Base-by-base conservation (phyloP, 2,329 filamentous ascomycete genomes). In the Arthrobotrys entomopaga region DNA sequence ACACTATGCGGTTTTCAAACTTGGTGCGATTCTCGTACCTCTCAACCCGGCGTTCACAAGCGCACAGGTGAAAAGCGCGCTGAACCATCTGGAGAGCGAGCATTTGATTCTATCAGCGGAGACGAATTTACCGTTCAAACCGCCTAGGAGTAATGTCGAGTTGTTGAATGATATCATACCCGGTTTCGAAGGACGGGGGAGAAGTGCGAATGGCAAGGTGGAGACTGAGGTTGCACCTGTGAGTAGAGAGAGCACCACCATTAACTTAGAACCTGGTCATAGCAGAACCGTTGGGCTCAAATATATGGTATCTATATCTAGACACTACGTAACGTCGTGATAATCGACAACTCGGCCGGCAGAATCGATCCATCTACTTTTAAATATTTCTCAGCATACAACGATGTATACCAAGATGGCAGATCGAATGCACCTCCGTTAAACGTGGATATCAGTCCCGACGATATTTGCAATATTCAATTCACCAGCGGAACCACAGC, bases 11-110 rank as follows among this genome's bases (percentile, higher is more conserved):
- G 81, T 95, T 64, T 97, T 94, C 84, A 98, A 98, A 82, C 86
- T 98, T 8, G 95, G 95, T n/a, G 94, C 92, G 22, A 87, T 98
- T 58, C 84, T 98, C 76, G 93, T 96, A n/a, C 95, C 94, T 0
- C 83, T 98, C 22, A 98, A 99, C 81, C 94, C 93, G 19, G 90
- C 88, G 1, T 98, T 98, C 84, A 96, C 92, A 77, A 85, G 87
- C 2, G 81, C 84, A 3, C 95, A 98, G 83, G 88, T 98, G 7
- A 84, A 87, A 3, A 87, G 92, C 1, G 94, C 93, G 0, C 84
- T 98, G 26, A 86, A 85, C 7, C 93, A 96, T 79, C 86, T 99
- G 0, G 85, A 84, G 6, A 89, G 88, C 11, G 86, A 87, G 56
- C 86, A 95, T 77, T 85, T 98, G 54, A 85, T 99, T 73, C 90